phyloP scores from a whole-genome alignment of 305 asterid species.

The Nicotiana rustica region DNA sequence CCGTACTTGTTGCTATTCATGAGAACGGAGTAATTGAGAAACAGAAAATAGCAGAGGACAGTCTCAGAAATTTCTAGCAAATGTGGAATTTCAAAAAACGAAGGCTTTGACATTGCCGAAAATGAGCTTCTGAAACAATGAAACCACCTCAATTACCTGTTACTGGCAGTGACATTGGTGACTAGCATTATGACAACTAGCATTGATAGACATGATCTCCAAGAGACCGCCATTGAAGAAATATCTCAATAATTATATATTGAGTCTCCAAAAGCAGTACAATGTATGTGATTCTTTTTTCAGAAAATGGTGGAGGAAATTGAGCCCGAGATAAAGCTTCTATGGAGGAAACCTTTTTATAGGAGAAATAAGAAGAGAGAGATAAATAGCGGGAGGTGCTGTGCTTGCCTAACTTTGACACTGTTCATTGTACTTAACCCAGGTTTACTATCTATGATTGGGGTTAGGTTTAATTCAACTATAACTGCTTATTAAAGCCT shows the following conservation, averaged over 20 bases:
- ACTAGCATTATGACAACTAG: conserved; percentile 20
- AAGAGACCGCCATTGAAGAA: conserved; percentile 51
- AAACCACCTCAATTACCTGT: conserved; percentile 18
- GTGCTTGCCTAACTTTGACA: conserved; percentile 27
- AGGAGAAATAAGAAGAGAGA: conserved; percentile 34
- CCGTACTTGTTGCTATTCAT: background rate
- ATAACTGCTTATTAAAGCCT: background rate
- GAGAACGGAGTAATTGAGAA: background rate
- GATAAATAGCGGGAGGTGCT: conserved; percentile 9
- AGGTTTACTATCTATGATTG: background rate
- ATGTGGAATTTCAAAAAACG: background rate
- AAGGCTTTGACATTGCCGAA: background rate
- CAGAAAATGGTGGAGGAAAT: conserved; percentile 30
- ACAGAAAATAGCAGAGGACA: background rate
- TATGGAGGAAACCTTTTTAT: conserved; percentile 42
- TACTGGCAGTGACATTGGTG: background rate
- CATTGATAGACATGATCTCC: conserved; percentile 39
- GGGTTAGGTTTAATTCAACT: background rate
- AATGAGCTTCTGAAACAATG: background rate
- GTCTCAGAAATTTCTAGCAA: background rate
- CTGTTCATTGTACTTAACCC: background rate
- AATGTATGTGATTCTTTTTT: conserved; percentile 2
- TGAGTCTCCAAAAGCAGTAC: conserved; percentile 16
- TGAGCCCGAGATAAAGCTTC: conserved; percentile 32
- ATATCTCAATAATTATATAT: background rate